These are phyloP conservation scores for Ophiostoma sp. DNA, from an alignment of 2,329 filamentous ascomycete genomes.

Conservation along the genomic window DNA sequence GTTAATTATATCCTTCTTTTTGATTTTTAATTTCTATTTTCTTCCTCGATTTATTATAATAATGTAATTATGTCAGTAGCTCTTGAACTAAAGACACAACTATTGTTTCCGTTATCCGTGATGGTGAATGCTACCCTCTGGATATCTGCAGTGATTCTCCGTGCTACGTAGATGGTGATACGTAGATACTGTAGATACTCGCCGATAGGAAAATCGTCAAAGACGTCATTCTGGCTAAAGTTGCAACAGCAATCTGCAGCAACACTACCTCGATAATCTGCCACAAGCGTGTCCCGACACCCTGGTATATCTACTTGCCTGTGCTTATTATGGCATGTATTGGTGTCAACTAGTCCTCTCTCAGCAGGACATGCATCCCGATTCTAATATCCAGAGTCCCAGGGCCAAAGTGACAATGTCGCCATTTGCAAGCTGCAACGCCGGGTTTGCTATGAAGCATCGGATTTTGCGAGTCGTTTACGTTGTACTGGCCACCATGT, in stretches of 20 bases:
- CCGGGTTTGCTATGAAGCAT: background rate
- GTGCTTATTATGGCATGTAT: too few species aligned
- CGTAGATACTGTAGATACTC: background rate
- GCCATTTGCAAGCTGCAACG: background rate
- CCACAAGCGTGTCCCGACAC: background rate
- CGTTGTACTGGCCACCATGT: too few species aligned
- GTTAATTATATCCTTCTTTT: background rate
- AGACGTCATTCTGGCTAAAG: conserved; percentile 4
- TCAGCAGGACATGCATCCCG: background rate
- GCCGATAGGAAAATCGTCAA: background rate
- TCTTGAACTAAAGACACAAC: background rate
- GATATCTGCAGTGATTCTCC: background rate
- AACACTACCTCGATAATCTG: background rate
- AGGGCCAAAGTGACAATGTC: background rate
- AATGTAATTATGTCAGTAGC: too few species aligned
- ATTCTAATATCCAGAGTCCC: background rate
- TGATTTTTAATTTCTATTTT: too few species aligned
- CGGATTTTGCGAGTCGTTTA: background rate
- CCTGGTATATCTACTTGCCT: background rate
- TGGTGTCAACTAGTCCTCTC: background rate
- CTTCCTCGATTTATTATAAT: too few species aligned
- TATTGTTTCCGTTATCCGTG: background rate
- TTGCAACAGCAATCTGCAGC: conserved; percentile 4
- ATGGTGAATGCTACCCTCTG: background rate
- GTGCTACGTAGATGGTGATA: too few species aligned